Evolutionary conservation across 2,329 filamentous ascomycete species (phyloP).

Genomic region (Hymenoscyphus scutula): DNA sequence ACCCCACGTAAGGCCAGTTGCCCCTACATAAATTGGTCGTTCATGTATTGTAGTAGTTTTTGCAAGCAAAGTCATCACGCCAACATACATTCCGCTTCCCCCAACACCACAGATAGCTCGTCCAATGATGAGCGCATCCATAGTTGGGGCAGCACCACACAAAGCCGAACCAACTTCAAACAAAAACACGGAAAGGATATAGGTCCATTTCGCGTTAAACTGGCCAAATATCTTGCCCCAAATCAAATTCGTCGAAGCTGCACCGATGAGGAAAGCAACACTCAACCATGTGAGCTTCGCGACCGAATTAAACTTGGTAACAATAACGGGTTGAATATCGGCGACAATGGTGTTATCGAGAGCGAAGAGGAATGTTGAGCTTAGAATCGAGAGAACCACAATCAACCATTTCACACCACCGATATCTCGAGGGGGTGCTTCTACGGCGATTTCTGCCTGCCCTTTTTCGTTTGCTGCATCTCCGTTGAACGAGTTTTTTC

Average conservation of each 20-base stretch:
- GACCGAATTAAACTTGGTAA: conserved; percentile 36
- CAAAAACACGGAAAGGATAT: conserved; percentile 33
- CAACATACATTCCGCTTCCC: conserved; percentile 45
- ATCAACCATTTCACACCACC: conserved; percentile 32
- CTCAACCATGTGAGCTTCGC: conserved; percentile 44
- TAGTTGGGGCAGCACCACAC: conserved; percentile 38
- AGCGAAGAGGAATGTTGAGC: conserved; percentile 37
- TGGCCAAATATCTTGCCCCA: conserved; percentile 38
- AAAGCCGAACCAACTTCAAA: conserved; percentile 37
- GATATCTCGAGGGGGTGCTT: conserved; percentile 31
- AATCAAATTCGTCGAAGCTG: conserved; percentile 40
- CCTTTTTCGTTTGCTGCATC: conserved; percentile 25
- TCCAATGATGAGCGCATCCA: conserved; percentile 48
- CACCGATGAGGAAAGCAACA: conserved; percentile 43
- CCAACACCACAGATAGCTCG: conserved; percentile 46
- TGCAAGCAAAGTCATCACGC: conserved; percentile 45
- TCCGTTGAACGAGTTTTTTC: conserved; percentile 25
- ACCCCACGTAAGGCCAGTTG: conserved; percentile 42
- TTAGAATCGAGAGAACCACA: conserved; percentile 33
- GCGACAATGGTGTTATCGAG: conserved; percentile 15
- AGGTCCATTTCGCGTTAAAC: conserved; percentile 37
- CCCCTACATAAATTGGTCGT: conserved; percentile 38
- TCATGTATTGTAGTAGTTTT: conserved; percentile 38
- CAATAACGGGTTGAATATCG: conserved; percentile 12
- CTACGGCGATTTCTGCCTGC: conserved; percentile 8